phyloP scores from a whole-genome alignment of 2,329 filamentous ascomycete genomes.

The Colletotrichum lini region DNA sequence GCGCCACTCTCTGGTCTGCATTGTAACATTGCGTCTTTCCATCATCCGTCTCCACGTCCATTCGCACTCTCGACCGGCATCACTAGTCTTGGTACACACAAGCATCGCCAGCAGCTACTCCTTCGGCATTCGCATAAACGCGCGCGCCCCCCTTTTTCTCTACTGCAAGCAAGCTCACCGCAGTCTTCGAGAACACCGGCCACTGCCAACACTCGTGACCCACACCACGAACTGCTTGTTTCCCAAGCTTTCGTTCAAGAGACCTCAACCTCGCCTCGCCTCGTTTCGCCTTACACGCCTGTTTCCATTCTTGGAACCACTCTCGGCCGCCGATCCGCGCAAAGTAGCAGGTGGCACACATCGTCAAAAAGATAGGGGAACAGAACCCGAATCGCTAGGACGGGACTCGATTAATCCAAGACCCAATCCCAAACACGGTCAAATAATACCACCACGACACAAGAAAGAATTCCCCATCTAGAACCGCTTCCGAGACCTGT shows the following conservation, averaged over 20 bases:
- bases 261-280: slow-evolving; percentile 34
- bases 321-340: slow-evolving; percentile 11
- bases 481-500: slow-evolving; percentile 43
- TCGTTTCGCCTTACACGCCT: slow-evolving; percentile 16
- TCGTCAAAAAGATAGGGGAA: not conserved
- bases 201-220: slow-evolving; percentile 27
- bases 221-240: slow-evolving; percentile 33
- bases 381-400: slow-evolving; percentile 12
- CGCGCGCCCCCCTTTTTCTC: slow-evolving; percentile 26
- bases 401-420: slow-evolving; percentile 32
- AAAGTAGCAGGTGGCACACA: slow-evolving; percentile 5
- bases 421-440: slow-evolving; percentile 33
- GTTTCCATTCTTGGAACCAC: slow-evolving; percentile 19
- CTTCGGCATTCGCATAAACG: slow-evolving; percentile 2
- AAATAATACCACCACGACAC: slow-evolving; percentile 37
- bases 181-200: slow-evolving; percentile 23
- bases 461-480: slow-evolving; percentile 15
- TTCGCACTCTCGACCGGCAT: not conserved
- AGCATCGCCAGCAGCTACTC: slow-evolving; percentile 20
- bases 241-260: slow-evolving; percentile 33
- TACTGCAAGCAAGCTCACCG: slow-evolving; percentile 37
- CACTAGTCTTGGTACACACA: slow-evolving; percentile 7
- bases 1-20: slow-evolving; percentile 24
- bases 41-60: not conserved
- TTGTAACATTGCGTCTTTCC: not conserved